Conservation (phyloP, 495 filamentous ascomycete genomes). For the Penicillium lagena region DNA sequence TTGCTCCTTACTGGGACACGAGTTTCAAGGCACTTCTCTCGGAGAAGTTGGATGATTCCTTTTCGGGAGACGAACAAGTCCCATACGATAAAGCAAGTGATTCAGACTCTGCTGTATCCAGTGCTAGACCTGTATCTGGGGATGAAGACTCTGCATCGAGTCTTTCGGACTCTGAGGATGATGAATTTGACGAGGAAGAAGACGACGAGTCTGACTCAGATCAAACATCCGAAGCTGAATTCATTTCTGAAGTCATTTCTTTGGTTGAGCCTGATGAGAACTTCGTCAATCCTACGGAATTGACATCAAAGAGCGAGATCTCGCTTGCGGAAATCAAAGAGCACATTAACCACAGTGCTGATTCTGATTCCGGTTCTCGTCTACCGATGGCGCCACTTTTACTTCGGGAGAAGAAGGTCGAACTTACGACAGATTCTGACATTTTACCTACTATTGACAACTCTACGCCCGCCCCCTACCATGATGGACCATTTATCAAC, state of each 20-base stretch:
- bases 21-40: not conserved
- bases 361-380: not conserved
- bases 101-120: too few relatives aligned
- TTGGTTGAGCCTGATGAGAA: too few relatives aligned
- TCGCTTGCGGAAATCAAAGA: too few relatives aligned
- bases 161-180: not conserved
- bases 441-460: too few relatives aligned
- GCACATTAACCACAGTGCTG: too few relatives aligned
- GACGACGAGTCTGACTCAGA: conserved; percentile 3
- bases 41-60: not conserved
- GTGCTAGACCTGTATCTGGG: too few relatives aligned
- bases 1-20: conserved; percentile 5
- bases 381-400: not conserved
- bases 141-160: not conserved
- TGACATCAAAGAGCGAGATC: too few relatives aligned
- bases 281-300: too few relatives aligned
- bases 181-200: conserved; percentile 9
- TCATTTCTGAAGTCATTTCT: not conserved
- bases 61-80: too few relatives aligned
- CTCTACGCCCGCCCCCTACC: not conserved
- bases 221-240: conserved; percentile 3
- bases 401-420: too few relatives aligned
- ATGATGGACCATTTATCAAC: conserved; percentile 7
- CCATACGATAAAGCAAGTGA: too few relatives aligned
- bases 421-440: too few relatives aligned